A percentile compares a stretch with the other conserved stretches of the same genome.
Evolutionary conservation across 2,329 filamentous ascomycete species (phyloP).

Genomic region (Microsporum canis): DNA sequence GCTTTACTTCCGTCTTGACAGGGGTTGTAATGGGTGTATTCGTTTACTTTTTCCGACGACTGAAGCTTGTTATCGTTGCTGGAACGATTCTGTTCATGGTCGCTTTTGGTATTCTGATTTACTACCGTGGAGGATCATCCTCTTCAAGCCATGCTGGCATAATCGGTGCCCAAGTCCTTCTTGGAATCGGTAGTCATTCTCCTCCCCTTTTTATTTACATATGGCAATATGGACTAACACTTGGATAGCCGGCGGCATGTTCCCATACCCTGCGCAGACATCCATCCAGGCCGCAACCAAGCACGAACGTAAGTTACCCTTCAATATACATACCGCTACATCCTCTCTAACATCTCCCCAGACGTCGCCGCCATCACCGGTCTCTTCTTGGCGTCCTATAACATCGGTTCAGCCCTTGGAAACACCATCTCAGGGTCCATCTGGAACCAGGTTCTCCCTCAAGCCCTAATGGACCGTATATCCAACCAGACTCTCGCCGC

Average conservation of each 20-base stretch:
- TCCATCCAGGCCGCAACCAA: constrained; percentile 41
- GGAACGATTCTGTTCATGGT: constrained; percentile 52
- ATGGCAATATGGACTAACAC: neutral
- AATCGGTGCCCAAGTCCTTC: constrained; percentile 50
- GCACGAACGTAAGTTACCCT: constrained; percentile 33
- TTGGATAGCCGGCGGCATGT: constrained; percentile 45
- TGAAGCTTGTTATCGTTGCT: constrained; percentile 53
- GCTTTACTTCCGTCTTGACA: constrained; percentile 45
- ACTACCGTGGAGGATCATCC: constrained; percentile 45
- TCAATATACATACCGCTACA: constrained; percentile 8
- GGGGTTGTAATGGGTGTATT: constrained; percentile 47
- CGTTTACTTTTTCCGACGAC: constrained; percentile 46
- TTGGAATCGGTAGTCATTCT: constrained; percentile 41
- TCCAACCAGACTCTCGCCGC: constrained; percentile 33
- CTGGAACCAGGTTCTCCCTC: constrained; percentile 49
- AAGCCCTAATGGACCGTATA: constrained; percentile 31
- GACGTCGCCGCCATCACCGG: constrained; percentile 54
- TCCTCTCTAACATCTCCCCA: constrained; percentile 7
- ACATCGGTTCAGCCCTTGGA: constrained; percentile 50
- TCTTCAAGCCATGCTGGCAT: constrained; percentile 42
- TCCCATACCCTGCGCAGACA: constrained; percentile 43
- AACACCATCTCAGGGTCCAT: constrained; percentile 51
- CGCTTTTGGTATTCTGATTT: constrained; percentile 55
- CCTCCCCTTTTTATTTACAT: too few relatives aligned
- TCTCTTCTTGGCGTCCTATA: constrained; percentile 52